Base-by-base conservation (phyloP, 441 rosid genomes). In the Euphorbia corollata region DNA sequence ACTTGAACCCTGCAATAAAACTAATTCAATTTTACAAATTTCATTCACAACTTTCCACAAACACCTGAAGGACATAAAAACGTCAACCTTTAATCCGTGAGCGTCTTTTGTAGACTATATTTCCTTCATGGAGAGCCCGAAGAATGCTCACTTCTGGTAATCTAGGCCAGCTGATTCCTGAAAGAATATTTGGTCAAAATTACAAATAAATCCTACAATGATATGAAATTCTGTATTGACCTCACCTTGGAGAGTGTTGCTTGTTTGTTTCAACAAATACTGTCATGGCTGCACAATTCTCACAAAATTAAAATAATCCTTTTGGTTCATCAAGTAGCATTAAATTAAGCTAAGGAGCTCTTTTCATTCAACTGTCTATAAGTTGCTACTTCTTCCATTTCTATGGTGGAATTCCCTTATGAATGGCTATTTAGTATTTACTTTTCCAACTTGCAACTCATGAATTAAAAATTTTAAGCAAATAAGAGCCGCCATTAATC, bases 151-250 rank as follows among this genome's bases (percentile, higher is more conserved):
- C 47, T 71, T 24, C 68, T 5, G 61, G 71, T 24, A 67, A 74
- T 54, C 53, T 56, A 19, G 30, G 68, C 68, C 23, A 71, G 53
- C 68, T 67, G 30, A 23, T 68, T 71, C 80, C 82, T 81, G 67
- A 30, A 41, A 61, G 8, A 48, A 43, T 19, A 58, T 18, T 32
- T 7, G 32, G 3, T 18, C 48, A 58, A 16, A 27, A 74, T 70
- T 61, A 56, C 16, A 67, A 58, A 43, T n/a, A 64, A 11, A 19
- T 16, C 43, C 54, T 69, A 30, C 0, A 8, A 20, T 18, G 18
- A 51, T 18, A 0, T 51, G 8, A 8, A 10, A 5, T 8, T 41
- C 9, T 38, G 7, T 65, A 63, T 54, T 23, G 16, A 19, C 50
- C 22, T 54, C 41, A 24, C 81, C 77, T 64, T 22, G 39, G 15